Evolutionary conservation across 768 basidiomycete genomes (phyloP), one percentile per base, ranked within the genome.

Genomic region (Trametes villosa): DNA sequence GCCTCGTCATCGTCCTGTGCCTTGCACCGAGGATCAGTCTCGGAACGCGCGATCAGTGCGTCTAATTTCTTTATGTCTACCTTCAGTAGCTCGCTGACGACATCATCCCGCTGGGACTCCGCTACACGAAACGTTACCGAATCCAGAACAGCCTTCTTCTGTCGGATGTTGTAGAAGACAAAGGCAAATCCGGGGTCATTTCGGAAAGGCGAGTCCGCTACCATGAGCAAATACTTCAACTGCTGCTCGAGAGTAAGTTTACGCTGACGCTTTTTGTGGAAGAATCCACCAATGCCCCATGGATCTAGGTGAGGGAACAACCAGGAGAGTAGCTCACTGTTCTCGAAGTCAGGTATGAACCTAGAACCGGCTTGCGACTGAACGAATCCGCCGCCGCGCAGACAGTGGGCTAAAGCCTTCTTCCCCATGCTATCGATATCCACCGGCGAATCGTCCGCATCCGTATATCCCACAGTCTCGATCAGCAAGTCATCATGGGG

Each of bases 91-190:
- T 24, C 12, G 20, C 18, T n/a, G 12, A 38, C 22, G 15, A 36
- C 22, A 2, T 36, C 8, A 4, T 20, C 12, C 20, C 22, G 50
- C 22, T 52, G 7, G 1, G 50, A 51, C 6, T 26, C 31, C 8
- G 7, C 29, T 1, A 66, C 62, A 3, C 33, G 6, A 38, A 63
- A 66, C 0, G 22, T 13, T 0, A 49, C 52, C 2, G 53, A 49
- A 1, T 26, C 26, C 12, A 31, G 61, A 1, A 67, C 65, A 0
- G 47, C 13, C 24, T 50, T 42, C 46, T 68, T 68, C n/a, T 63
- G 65, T 4, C 54, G 12, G 17, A 68, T 65, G 22, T 44, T 67
- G 33, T 55, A 66, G 36, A 47, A 67, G 5, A 67, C 63, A 30
- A 63, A 67, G 0, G 58, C 66, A 36, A 67, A 67, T 9, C 57